phyloP scores from a whole-genome alignment of 345 rosid species.

The Mallotus nudiflorus region DNA sequence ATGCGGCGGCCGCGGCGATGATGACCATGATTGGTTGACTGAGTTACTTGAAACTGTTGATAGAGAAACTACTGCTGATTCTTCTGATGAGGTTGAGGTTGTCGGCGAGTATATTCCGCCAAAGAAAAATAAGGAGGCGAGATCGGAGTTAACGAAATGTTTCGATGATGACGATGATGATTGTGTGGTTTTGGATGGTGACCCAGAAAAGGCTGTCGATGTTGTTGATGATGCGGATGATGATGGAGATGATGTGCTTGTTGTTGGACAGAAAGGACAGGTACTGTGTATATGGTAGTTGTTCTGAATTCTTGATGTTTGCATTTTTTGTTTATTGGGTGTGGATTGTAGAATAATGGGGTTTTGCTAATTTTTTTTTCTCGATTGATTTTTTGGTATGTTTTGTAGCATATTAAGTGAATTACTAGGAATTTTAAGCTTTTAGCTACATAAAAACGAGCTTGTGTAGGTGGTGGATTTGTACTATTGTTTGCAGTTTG shows the following conservation, averaged over 20 bases:
- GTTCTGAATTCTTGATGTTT: background rate
- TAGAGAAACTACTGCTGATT: conserved; percentile 16
- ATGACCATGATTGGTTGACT: conserved; percentile 43
- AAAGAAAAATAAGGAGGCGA: conserved; percentile 31
- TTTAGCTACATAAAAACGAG: no score
- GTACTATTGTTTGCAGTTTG: no score
- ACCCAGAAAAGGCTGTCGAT: conserved; percentile 50
- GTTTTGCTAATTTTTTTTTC: background rate
- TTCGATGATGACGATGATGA: conserved; percentile 45
- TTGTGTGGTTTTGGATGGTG: conserved; percentile 56
- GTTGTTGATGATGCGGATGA: conserved; percentile 12
- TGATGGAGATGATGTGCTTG: conserved; percentile 44
- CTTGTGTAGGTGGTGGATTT: conserved; percentile 8
- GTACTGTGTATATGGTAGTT: background rate
- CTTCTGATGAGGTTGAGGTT: conserved; percentile 48
- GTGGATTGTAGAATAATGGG: background rate
- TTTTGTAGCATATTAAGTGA: conserved; percentile 8
- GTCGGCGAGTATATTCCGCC: conserved; percentile 44
- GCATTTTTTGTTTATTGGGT: background rate
- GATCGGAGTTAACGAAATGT: conserved; percentile 12
- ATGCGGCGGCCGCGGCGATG: conserved; percentile 1
- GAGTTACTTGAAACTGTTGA: conserved; percentile 30
- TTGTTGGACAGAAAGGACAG: conserved; percentile 31
- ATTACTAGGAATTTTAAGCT: no score
- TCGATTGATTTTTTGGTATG: no score